Percentiles rank a stretch among this genome's conserved stretches.
These are phyloP conservation scores for Aspergillaceae sp. DNA, from an alignment of 2,329 filamentous ascomycete species.

Conservation along the genomic window DNA sequence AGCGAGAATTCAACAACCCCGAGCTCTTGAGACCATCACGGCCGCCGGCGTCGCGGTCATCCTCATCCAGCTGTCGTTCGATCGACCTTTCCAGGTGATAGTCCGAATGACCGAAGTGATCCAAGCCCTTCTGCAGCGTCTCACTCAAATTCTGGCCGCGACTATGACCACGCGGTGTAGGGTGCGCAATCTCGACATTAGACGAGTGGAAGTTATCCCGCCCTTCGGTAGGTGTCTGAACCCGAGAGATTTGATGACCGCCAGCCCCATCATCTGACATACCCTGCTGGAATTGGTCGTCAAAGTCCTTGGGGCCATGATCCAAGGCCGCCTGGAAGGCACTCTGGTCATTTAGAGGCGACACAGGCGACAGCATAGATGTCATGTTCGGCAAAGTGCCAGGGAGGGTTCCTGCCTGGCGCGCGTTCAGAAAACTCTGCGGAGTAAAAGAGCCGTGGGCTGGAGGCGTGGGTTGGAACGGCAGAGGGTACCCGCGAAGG, in stretches of 20 bases:
- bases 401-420: conserved; percentile 31
- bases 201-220: conserved; percentile 35
- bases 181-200: conserved; percentile 49
- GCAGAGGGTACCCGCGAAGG: conserved; percentile 59
- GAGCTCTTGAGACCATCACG: conserved; percentile 17
- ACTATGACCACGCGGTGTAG: conserved; percentile 50
- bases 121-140: conserved; percentile 73
- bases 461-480: conserved; percentile 55
- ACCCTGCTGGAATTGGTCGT: conserved; percentile 23
- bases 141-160: conserved; percentile 63
- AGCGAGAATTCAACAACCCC: conserved; percentile 27
- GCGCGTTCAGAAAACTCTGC: conserved; percentile 36
- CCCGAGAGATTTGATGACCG: conserved; percentile 18
- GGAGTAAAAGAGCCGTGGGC: conserved; percentile 32
- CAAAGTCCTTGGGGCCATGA: conserved; percentile 17
- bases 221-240: conserved; percentile 23
- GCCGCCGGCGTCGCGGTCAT: conserved; percentile 45
- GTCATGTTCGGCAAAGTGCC: conserved; percentile 35
- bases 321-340: conserved; percentile 26
- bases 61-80: conserved; percentile 68
- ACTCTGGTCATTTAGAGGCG: conserved; percentile 50
- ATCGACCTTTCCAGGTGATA: conserved; percentile 76
- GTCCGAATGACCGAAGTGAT: conserved; percentile 57
- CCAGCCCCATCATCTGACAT: conserved; percentile 9
- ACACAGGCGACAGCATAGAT: conserved; percentile 54